Conservation (phyloP, 2,329 filamentous ascomycete genomes). For the Metarhizium rileyi region DNA sequence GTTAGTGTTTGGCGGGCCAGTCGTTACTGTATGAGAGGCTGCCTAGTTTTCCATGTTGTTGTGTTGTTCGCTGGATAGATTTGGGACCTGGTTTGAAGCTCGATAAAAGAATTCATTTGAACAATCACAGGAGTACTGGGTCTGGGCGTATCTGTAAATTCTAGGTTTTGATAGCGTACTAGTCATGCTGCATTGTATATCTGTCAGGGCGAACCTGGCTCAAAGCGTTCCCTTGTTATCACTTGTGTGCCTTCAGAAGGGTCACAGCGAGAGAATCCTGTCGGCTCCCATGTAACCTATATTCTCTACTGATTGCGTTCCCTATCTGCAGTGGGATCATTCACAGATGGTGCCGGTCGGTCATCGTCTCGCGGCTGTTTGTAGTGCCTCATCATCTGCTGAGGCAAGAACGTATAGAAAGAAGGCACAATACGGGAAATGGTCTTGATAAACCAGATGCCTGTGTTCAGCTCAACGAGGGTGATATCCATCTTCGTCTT, state of each 20-base stretch:
- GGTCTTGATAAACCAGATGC: conserved; percentile 54
- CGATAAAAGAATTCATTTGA: not conserved
- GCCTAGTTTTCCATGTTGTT: not conserved
- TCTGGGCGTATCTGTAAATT: not conserved
- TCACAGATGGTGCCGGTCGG: conserved; percentile 35
- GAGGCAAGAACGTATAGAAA: conserved; percentile 56
- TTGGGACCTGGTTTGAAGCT: not conserved
- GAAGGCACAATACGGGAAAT: conserved; percentile 45
- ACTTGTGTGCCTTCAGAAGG: too few species aligned
- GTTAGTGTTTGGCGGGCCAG: not conserved
- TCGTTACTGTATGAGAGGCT: not conserved
- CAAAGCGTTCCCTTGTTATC: too few species aligned
- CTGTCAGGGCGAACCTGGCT: too few species aligned
- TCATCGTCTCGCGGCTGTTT: conserved; percentile 42
- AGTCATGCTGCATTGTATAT: not conserved
- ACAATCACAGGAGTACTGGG: not conserved
- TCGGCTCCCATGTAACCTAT: too few species aligned
- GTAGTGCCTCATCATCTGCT: conserved; percentile 59
- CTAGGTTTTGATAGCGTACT: not conserved
- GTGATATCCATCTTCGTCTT: conserved; percentile 54
- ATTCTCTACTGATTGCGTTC: conserved; percentile 15
- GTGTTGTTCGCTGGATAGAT: not conserved
- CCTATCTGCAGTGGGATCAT: conserved; percentile 21
- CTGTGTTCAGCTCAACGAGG: conserved; percentile 50
- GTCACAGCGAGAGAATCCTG: too few species aligned